Evolutionary conservation across 208 protist genomes (phyloP).

Genomic region (Herpetomonas tarakana): DNA sequence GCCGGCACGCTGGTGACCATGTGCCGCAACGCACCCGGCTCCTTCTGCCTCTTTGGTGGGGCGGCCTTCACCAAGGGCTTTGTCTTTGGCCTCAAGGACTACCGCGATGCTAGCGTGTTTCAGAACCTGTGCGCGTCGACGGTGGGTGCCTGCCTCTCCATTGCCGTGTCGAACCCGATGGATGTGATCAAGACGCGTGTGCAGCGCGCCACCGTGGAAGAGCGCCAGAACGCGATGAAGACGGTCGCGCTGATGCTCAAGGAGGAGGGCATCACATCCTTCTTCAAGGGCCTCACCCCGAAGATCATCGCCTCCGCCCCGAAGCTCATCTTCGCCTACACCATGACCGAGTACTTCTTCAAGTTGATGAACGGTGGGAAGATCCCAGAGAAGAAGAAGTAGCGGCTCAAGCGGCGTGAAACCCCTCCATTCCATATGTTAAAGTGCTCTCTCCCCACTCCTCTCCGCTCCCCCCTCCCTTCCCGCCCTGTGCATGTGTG

Average conservation of each 20-base stretch:
- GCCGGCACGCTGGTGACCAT: conserved; percentile 81
- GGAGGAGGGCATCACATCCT: conserved; percentile 79
- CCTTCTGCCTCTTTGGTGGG: conserved; percentile 90
- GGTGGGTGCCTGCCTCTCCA: conserved; percentile 73
- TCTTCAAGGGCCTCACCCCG: conserved; percentile 88
- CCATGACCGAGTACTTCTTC: conserved; percentile 79
- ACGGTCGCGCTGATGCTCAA: conserved; percentile 49
- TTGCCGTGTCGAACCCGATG: conserved; percentile 90
- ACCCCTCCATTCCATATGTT: no score
- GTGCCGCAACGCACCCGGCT: conserved; percentile 86
- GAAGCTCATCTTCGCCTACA: conserved; percentile 87
- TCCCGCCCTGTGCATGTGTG: no score
- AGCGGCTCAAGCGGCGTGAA: conserved; percentile 1
- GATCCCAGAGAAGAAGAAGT: conserved; percentile 7
- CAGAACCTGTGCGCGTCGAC: conserved; percentile 87
- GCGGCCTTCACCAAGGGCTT: conserved; percentile 86
- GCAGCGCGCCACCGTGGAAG: conserved; percentile 62
- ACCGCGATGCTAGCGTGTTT: conserved; percentile 69
- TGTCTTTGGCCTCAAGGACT: conserved; percentile 78
- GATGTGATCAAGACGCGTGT: conserved; percentile 94
- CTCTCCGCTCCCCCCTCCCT: no score
- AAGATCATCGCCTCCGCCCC: conserved; percentile 82
- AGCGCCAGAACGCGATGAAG: conserved; percentile 39
- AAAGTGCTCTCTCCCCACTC: no score
- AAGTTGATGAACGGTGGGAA: conserved; percentile 50